phyloP scores from a whole-genome alignment of 805 yeast species.

The Candida rishiriensis region DNA sequence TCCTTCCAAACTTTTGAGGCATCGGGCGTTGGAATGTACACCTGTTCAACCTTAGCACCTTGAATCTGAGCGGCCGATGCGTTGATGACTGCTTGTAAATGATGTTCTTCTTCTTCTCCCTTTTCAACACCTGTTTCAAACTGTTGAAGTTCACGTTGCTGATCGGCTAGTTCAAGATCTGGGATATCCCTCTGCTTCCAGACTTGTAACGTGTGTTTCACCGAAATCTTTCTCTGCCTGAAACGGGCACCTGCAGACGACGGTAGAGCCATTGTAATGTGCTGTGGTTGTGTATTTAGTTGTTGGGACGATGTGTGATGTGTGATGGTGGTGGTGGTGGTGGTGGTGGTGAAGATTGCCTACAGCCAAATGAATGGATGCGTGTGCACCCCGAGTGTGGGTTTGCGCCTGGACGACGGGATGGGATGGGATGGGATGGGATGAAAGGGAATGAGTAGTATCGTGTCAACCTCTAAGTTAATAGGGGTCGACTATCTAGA shows the following conservation, averaged over 20 bases:
- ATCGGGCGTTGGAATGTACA: conserved; percentile 95
- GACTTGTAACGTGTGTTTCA: conserved; percentile 79
- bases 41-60: conserved; percentile 46
- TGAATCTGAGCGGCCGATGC: conserved; percentile 68
- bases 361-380: no score
- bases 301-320: no score
- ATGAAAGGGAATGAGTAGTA: no score
- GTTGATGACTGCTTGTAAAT: conserved; percentile 84
- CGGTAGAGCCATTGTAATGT: conserved; percentile 27
- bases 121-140: conserved; percentile 98
- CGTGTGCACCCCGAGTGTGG: no score
- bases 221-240: conserved; percentile 91
- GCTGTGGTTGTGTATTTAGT: no score
- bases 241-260: conserved; percentile 62
- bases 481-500: no score
- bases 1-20: conserved; percentile 83
- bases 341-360: no score
- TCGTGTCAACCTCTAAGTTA: no score
- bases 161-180: conserved; percentile 69
- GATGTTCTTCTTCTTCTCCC: conserved; percentile 95
- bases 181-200: conserved; percentile 77
- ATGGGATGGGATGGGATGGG: no score
- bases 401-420: no score
- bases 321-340: no score
- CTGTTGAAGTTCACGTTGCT: conserved; percentile 81